Evolutionary conservation across 2,329 filamentous ascomycete species (phyloP).

Genomic region (Aureobasidium pullulans): DNA sequence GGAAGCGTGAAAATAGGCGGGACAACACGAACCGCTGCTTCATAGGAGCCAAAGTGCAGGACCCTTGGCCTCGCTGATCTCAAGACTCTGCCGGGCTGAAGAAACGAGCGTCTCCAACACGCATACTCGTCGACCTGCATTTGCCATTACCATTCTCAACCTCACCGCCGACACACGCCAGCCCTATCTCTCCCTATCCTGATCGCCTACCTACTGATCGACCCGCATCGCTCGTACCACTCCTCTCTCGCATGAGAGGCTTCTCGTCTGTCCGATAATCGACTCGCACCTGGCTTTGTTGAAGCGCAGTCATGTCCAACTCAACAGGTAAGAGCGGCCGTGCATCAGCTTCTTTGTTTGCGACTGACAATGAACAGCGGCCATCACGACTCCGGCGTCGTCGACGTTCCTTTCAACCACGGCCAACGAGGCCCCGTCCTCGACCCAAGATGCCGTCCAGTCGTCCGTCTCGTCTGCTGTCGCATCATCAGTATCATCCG

Average conservation of each 20-base stretch:
- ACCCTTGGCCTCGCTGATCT: neutral
- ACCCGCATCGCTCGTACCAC: neutral
- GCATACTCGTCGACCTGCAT: neutral
- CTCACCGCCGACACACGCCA: neutral
- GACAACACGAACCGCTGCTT: neutral
- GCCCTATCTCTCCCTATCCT: neutral
- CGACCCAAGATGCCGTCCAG: constrained; percentile 9
- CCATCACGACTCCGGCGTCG: neutral
- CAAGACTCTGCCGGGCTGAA: constrained; percentile 3
- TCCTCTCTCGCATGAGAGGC: neutral
- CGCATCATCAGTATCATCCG: constrained; percentile 18
- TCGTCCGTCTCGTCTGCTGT: constrained; percentile 16
- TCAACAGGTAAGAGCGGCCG: constrained; percentile 14
- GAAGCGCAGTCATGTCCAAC: constrained; percentile 17
- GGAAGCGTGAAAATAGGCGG: neutral
- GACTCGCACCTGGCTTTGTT: constrained; percentile 6
- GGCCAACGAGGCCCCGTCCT: neutral
- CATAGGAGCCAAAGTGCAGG: neutral
- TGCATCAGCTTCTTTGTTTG: neutral
- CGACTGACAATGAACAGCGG: constrained; percentile 6
- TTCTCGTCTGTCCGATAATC: neutral
- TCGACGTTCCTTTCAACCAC: constrained; percentile 7
- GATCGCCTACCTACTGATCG: neutral
- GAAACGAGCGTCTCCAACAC: neutral
- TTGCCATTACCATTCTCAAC: neutral